These are phyloP conservation scores for Claviceps paspali DNA, from an alignment of 2,329 filamentous ascomycete genomes.

Conservation along the genomic window DNA sequence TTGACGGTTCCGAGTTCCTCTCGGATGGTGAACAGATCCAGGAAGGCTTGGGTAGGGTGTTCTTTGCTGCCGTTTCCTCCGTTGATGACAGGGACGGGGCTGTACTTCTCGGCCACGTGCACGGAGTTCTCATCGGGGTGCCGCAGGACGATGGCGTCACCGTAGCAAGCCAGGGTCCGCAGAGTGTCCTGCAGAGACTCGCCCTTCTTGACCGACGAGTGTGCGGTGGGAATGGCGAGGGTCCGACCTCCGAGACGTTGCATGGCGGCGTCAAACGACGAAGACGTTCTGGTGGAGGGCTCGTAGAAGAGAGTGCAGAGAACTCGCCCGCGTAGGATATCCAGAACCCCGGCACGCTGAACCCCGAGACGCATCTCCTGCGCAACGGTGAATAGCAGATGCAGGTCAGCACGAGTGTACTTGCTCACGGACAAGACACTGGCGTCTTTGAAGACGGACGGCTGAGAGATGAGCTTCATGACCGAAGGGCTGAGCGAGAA, in stretches of 20 bases:
- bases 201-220: slow-evolving; percentile 86
- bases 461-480: slow-evolving; percentile 53
- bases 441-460: slow-evolving; percentile 74
- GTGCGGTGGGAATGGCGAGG: slow-evolving; percentile 63
- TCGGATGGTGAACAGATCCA: slow-evolving; percentile 95
- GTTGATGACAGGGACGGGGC: slow-evolving; percentile 86
- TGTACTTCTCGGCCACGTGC: slow-evolving; percentile 71
- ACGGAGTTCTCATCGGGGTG: slow-evolving; percentile 75
- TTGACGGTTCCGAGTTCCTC: slow-evolving; percentile 94
- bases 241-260: slow-evolving; percentile 87
- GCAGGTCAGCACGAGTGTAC: slow-evolving; percentile 75
- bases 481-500: slow-evolving; percentile 45
- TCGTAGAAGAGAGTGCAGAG: slow-evolving; percentile 95
- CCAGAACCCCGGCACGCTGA: slow-evolving; percentile 77
- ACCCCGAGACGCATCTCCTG: slow-evolving; percentile 96
- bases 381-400: slow-evolving; percentile 87
- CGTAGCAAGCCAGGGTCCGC: slow-evolving; percentile 85
- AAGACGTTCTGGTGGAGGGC: slow-evolving; percentile 87
- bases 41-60: slow-evolving; percentile 93
- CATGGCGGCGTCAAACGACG: slow-evolving; percentile 96
- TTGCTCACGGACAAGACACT: slow-evolving; percentile 87
- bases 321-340: slow-evolving; percentile 72
- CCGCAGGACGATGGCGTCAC: slow-evolving; percentile 87
- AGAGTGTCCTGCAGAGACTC: slow-evolving; percentile 89
- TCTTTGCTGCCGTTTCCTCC: slow-evolving; percentile 91